Base-by-base conservation (phyloP, 2,329 filamentous ascomycete genomes). In the Monosporascus sp. region DNA sequence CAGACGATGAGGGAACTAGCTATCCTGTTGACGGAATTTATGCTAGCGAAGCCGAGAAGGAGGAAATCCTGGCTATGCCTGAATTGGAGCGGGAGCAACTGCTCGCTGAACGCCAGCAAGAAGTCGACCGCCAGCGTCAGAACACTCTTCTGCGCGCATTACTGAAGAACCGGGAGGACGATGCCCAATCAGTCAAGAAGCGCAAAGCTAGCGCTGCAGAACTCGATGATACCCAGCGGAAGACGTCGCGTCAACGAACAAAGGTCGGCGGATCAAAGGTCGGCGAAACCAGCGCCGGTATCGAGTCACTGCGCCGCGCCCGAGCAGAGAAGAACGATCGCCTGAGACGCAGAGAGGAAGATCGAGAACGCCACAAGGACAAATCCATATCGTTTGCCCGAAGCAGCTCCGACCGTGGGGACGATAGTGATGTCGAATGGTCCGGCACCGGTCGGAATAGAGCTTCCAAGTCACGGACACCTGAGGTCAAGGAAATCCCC, bases 51-150 rank as follows among this genome's bases (percentile, higher is more conserved):
- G 79, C 83, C 39, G 89, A 94, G 66, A 92, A 89, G 70, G 80
- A 80, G 7, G 78, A 88, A 49, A 94, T 99, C 57, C 85, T 94
- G 80, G 82, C 79, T 52, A 84, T 97, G 81, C 86, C 91, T 31
- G 92, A 97, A 73, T 86, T 97, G 49, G 86, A 96, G 66, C 88
- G 93, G 57, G 94, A 99, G 70, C 84, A 90, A 67, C 86, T 96
- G 45, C 81, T 99, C 6, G 93, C 91, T 20, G 89, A 96, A 61
- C 90, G 94, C 59, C 86, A 88, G 37, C 84, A 90, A 62, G 85
- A 94, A 68, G 86, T 92, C 53, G 89, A 94, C 65, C 85, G 85
- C 50, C 86, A 89, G 62, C 83, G 88, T 54, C 93, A 96, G 72
- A 90, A 94, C 64, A 80, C 85, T 47, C 84, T 92, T 57, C 81